These are phyloP conservation scores for Aureobasidium namibiae DNA, from an alignment of 2,329 filamentous ascomycete genomes.

Conservation along the genomic window DNA sequence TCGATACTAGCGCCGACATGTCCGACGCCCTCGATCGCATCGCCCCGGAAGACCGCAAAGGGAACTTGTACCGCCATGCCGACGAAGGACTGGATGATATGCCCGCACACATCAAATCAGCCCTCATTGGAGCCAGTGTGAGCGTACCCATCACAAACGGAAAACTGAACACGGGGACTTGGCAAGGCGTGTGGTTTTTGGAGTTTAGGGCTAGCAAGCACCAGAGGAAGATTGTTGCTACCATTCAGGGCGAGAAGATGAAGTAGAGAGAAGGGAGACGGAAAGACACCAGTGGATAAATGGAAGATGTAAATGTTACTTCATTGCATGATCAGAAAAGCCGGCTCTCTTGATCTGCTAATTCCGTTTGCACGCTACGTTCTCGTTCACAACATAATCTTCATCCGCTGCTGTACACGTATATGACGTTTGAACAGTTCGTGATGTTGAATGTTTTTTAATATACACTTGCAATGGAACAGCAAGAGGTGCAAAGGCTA, in stretches of 20 bases:
- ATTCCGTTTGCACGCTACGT: too few relatives aligned
- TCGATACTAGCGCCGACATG: slow-evolving; percentile 56
- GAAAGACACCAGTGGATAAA: too few relatives aligned
- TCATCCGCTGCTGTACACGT: too few relatives aligned
- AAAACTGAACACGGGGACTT: slow-evolving; percentile 60
- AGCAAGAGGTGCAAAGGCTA: background rate
- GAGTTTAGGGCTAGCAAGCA: slow-evolving; percentile 78
- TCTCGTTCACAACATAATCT: too few relatives aligned
- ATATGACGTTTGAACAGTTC: too few relatives aligned
- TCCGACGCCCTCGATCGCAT: slow-evolving; percentile 86
- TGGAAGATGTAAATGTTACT: too few relatives aligned
- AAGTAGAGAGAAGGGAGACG: too few relatives aligned
- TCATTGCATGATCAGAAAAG: too few relatives aligned
- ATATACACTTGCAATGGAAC: background rate
- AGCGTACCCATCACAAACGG: slow-evolving; percentile 88
- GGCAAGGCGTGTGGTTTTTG: slow-evolving; percentile 92
- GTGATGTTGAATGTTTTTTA: background rate
- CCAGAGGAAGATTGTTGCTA: slow-evolving; percentile 75
- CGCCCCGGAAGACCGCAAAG: slow-evolving; percentile 64
- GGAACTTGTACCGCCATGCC: slow-evolving; percentile 70
- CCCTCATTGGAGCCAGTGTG: slow-evolving; percentile 79
- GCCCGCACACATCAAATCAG: slow-evolving; percentile 94
- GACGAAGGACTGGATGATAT: slow-evolving; percentile 89
- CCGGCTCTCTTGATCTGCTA: too few relatives aligned
- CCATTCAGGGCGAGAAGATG: slow-evolving; percentile 80